Base-by-base conservation (phyloP, 139 green algal species). In the Desmodesmus armatus region DNA sequence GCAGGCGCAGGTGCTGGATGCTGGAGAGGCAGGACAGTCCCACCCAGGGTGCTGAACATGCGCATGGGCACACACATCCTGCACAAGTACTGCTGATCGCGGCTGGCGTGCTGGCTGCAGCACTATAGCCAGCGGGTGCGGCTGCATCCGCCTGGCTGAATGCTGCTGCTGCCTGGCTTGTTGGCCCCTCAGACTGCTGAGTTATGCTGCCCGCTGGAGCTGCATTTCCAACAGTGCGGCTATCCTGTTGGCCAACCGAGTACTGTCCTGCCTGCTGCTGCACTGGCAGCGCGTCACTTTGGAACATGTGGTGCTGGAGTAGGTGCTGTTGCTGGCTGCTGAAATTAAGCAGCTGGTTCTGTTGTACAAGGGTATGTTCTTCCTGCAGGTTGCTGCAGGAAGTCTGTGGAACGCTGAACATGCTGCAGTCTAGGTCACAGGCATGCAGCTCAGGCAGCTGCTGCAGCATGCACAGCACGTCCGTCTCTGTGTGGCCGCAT, bases 401-500 rank as follows among this genome's bases (percentile, higher is more conserved):
- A 39, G 19, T 58, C 33, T 39, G 21, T 5, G 69, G 53, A 39
- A 55, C 7, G 47, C 47, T 55, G n/a, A n/a, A n/a, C 33, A 74
- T 29, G 66, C 66, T 71, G 39, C 76, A 82, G 55, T 82, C 55
- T n/a, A 82, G 6, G 55, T 71, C 37, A 13, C 44, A 47, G 25
- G 55, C 43, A 5, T 51, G 37, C 25, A 82, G 55, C 37, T 71
- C 4, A 37, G 15, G 53, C 35, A 82, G 53, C 76, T 72, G 76
- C 5, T 39, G 37, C 4, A 82, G 53, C 55, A 82, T 23, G 5
- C 33, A 55, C 53, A 82, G 55, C 37, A 82, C 76, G 17, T 82
- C 76, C 33, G 51, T 40, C 4, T 82, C 73, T 35, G 33, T 63
- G 44, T 17, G n/a, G 49, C 76, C 49, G 13, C 29, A 19, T 4